phyloP scores from a whole-genome alignment of 2,329 filamentous ascomycete genomes.

The Phialophora expanda region DNA sequence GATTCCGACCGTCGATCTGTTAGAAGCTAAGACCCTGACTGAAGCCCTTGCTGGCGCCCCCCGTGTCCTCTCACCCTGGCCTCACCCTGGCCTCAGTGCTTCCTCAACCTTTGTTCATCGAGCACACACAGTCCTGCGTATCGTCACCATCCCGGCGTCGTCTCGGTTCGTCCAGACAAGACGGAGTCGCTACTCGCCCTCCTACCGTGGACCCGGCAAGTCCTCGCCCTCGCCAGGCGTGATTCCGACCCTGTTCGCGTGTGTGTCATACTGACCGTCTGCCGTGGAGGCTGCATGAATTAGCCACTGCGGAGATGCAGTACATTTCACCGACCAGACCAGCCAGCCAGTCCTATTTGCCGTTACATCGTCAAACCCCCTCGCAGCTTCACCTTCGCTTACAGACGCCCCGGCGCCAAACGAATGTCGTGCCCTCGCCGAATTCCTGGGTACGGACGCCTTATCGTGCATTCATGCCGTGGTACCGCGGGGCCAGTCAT shows the following conservation, averaged over 20 bases:
- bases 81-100: too few relatives aligned
- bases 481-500: not conserved
- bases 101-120: too few relatives aligned
- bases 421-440: not conserved
- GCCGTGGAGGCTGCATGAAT: too few relatives aligned
- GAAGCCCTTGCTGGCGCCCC: too few relatives aligned
- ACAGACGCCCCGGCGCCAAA: not conserved
- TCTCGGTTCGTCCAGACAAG: too few relatives aligned
- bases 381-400: not conserved
- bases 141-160: too few relatives aligned
- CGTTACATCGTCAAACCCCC: conserved; percentile 1
- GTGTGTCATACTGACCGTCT: not conserved
- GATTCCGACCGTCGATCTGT: conserved; percentile 1
- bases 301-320: not conserved
- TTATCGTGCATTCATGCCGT: not conserved
- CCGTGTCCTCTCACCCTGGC: too few relatives aligned
- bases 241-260: not conserved
- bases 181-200: too few relatives aligned
- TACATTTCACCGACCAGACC: too few relatives aligned
- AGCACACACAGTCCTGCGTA: too few relatives aligned
- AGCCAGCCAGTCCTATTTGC: not conserved
- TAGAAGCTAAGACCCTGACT: too few relatives aligned
- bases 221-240: not conserved
- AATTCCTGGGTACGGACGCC: not conserved
- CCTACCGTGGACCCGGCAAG: too few relatives aligned